These are phyloP conservation scores for Komagataella phaffii DNA, from an alignment of 805 yeast genomes.

Conservation along the genomic window DNA sequence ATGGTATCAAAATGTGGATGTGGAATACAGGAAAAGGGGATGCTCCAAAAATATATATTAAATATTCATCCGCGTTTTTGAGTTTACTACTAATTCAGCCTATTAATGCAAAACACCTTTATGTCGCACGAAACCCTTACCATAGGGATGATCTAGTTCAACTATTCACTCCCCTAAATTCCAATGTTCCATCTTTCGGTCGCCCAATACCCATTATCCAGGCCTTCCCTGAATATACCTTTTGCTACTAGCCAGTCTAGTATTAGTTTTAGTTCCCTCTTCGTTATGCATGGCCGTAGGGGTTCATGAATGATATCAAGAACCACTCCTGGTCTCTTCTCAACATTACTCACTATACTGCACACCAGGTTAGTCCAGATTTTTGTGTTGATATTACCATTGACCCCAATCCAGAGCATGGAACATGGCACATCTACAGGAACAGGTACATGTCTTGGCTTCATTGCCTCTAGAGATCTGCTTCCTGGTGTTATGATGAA, in stretches of 20 bases:
- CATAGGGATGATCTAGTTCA: background rate
- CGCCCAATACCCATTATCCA: conserved; percentile 27
- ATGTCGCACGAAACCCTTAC: background rate
- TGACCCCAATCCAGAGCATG: conserved; percentile 57
- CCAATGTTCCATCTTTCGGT: conserved; percentile 30
- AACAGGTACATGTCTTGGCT: conserved; percentile 19
- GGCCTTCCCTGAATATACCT: conserved; percentile 19
- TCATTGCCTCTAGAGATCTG: conserved; percentile 5
- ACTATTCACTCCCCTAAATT: conserved; percentile 14
- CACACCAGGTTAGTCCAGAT: conserved; percentile 50
- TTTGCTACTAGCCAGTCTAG: conserved; percentile 32
- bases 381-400: conserved; percentile 40
- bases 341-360: conserved; percentile 28
- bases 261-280: conserved; percentile 22
- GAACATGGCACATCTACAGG: conserved; percentile 54
- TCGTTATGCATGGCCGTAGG: conserved; percentile 18
- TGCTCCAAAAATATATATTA: background rate
- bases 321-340: conserved; percentile 43
- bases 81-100: background rate
- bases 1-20: background rate
- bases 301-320: conserved; percentile 9
- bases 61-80: background rate
- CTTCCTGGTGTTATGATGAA: conserved; percentile 22
- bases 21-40: background rate
- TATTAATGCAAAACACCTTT: background rate